Evolutionary conservation across 2,329 filamentous ascomycete genomes (phyloP).

Genomic region (Aspergillus sp.): DNA sequence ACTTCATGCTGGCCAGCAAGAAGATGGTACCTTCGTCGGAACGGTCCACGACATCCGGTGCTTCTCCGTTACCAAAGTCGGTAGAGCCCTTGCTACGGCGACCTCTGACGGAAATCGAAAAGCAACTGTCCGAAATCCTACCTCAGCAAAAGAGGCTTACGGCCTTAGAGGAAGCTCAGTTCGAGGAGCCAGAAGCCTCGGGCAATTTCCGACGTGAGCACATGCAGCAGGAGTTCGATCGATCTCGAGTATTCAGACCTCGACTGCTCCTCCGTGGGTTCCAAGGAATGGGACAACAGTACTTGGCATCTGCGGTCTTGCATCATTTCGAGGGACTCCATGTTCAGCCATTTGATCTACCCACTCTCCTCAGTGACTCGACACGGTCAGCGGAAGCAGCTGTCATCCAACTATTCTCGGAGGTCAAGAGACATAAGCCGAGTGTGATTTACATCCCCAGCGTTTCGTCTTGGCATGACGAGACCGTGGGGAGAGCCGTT

Average conservation of each 20-base stretch:
- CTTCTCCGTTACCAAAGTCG: constrained; percentile 66
- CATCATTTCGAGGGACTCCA: constrained; percentile 90
- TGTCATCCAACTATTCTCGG: constrained; percentile 81
- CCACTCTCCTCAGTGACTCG: constrained; percentile 74
- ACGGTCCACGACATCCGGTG: constrained; percentile 75
- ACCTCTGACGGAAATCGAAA: constrained; percentile 62
- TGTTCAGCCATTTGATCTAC: constrained; percentile 88
- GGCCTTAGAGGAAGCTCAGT: constrained; percentile 89
- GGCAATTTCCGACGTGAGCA: constrained; percentile 79
- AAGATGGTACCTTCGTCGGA: constrained; percentile 95
- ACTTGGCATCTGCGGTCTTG: constrained; percentile 74
- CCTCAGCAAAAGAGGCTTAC: constrained; percentile 80
- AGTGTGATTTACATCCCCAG: constrained; percentile 92
- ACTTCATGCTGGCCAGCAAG: constrained; percentile 95
- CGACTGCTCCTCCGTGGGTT: constrained; percentile 74
- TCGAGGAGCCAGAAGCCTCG: constrained; percentile 72
- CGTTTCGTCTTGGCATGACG: constrained; percentile 72
- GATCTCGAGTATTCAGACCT: constrained; percentile 78
- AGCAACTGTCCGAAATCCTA: constrained; percentile 63
- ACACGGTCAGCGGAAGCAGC: constrained; percentile 76
- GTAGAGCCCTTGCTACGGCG: constrained; percentile 73
- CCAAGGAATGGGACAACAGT: constrained; percentile 87
- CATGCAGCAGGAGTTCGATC: constrained; percentile 71
- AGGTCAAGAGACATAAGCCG: constrained; percentile 88
- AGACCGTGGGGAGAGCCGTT: constrained; percentile 54